Evolutionary conservation across 306 rosid species (phyloP).

Genomic region (Glycine soja): DNA sequence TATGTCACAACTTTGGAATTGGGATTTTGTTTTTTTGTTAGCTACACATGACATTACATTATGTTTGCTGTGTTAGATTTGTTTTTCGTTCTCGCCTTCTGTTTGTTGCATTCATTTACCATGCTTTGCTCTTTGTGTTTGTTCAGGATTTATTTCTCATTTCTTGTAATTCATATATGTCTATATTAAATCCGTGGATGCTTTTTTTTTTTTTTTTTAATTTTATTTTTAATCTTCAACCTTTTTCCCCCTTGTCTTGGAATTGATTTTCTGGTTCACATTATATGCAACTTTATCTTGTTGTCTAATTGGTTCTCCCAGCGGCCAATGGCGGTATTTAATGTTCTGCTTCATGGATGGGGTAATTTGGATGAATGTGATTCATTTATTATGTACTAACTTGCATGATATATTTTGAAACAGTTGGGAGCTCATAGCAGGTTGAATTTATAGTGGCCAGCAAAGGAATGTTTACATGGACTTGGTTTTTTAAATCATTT

Average conservation of each 20-base stretch:
- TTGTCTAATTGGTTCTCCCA: slow-evolving; percentile 7
- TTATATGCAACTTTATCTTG: slow-evolving; percentile 13
- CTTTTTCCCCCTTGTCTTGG: background rate
- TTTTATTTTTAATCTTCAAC: background rate
- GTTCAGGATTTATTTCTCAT: background rate
- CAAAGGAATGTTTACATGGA: slow-evolving; percentile 16
- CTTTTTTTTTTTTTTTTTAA: too few species aligned
- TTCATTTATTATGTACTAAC: too few species aligned
- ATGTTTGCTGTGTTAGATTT: slow-evolving; percentile 25
- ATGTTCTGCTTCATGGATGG: too few species aligned
- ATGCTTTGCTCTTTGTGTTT: background rate
- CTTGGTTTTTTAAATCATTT: background rate
- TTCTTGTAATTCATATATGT: slow-evolving; percentile 12
- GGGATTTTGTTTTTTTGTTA: too few species aligned
- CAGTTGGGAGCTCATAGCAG: background rate
- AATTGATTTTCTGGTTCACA: slow-evolving; percentile 2
- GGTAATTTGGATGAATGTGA: too few species aligned
- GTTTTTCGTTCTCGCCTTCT: background rate
- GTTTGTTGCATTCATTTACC: too few species aligned
- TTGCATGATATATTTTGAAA: too few species aligned
- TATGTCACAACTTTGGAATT: too few species aligned
- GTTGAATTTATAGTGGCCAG: slow-evolving; percentile 36
- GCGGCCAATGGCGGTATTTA: too few species aligned
- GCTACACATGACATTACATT: too few species aligned
- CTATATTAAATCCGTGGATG: background rate